Percentiles rank a stretch among this genome's conserved stretches.
Evolutionary conservation across 306 rosid genomes (phyloP).

Genomic region (Medicago arabica): DNA sequence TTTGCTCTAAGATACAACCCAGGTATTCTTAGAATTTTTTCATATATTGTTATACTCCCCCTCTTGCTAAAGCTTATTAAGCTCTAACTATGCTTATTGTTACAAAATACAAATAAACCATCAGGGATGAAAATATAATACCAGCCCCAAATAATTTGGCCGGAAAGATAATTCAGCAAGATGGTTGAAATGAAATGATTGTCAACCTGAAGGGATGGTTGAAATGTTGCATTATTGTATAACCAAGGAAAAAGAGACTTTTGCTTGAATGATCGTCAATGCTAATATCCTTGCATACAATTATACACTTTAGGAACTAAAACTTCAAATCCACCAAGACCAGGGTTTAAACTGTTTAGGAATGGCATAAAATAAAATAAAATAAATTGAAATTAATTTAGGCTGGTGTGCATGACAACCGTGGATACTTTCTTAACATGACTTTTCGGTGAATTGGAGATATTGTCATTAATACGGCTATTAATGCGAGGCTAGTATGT

Average conservation of each 20-base stretch:
- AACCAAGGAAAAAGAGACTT: neutral
- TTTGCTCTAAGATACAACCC: neutral
- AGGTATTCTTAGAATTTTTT: neutral
- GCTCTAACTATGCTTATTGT: neutral
- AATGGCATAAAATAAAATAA: neutral
- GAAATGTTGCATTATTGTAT: neutral
- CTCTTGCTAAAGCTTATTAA: neutral
- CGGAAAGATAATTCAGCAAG: neutral
- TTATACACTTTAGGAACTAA: neutral
- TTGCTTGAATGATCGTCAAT: neutral
- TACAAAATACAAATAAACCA: neutral
- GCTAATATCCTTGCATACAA: neutral
- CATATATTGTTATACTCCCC: neutral
- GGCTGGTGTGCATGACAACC: neutral
- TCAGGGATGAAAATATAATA: neutral
- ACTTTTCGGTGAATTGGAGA: neutral
- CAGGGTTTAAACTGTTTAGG: neutral
- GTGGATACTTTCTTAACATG: neutral
- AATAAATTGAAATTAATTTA: neutral
- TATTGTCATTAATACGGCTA: neutral
- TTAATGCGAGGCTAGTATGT: neutral
- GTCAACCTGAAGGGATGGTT: neutral
- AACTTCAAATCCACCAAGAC: neutral
- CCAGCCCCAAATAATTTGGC: neutral
- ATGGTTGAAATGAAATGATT: neutral